Conservation (phyloP, 768 basidiomycete species). For the Clavaria fumosa region DNA sequence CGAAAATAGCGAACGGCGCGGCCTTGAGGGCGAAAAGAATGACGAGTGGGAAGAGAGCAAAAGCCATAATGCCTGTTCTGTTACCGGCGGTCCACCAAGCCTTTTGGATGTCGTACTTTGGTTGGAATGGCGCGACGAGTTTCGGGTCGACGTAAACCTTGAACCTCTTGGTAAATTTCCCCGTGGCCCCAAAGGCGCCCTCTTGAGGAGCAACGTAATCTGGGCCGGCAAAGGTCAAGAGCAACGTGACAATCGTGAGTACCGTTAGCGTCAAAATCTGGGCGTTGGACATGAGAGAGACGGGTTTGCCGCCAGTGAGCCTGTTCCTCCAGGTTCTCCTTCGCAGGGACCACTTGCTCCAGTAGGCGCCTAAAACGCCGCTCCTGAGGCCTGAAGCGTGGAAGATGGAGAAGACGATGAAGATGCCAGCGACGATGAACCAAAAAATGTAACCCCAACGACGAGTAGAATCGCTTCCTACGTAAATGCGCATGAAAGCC, state of each 20-base stretch:
- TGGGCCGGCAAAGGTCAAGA: slow-evolving; percentile 44
- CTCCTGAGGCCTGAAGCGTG: slow-evolving; percentile 28
- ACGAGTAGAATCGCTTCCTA: slow-evolving; percentile 33
- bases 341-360: slow-evolving; percentile 43
- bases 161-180: slow-evolving; percentile 6
- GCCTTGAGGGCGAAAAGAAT: slow-evolving; percentile 57
- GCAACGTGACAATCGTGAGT: slow-evolving; percentile 27
- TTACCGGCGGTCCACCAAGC: slow-evolving; percentile 60
- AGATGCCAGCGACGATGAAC: slow-evolving; percentile 31
- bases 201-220: slow-evolving; percentile 52
- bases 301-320: slow-evolving; percentile 21
- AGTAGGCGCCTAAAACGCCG: slow-evolving; percentile 31
- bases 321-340: slow-evolving; percentile 43
- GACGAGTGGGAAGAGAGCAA: slow-evolving; percentile 55
- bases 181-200: slow-evolving; percentile 13
- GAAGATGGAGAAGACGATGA: slow-evolving; percentile 25
- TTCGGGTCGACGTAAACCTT: slow-evolving; percentile 12
- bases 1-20: slow-evolving; percentile 57
- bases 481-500: slow-evolving; percentile 42
- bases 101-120: slow-evolving; percentile 48
- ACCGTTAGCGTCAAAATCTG: slow-evolving; percentile 37
- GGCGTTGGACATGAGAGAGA: slow-evolving; percentile 44
- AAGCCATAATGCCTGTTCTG: slow-evolving; percentile 53
- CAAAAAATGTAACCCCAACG: slow-evolving; percentile 46
- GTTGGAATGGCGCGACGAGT: slow-evolving; percentile 22